phyloP scores from a whole-genome alignment of 2,329 filamentous ascomycete species.

The Xylariaceae sp. region DNA sequence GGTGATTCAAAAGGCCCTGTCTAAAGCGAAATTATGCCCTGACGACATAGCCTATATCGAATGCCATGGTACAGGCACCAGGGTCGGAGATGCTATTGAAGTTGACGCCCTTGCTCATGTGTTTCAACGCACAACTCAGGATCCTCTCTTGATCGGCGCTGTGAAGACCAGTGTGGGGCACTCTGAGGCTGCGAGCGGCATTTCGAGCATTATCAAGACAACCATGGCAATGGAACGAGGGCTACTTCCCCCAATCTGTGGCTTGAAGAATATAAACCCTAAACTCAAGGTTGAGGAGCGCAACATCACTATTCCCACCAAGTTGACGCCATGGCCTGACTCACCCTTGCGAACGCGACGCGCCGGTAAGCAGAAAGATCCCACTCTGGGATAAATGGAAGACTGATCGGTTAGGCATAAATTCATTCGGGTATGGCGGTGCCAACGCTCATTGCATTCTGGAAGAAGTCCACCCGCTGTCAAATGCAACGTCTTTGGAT shows the following conservation, averaged over 20 bases:
- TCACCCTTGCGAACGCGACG: background rate
- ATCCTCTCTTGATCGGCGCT: constrained; percentile 22
- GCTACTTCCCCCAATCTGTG: constrained; percentile 27
- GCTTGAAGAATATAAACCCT: constrained; percentile 25
- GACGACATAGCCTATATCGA: constrained; percentile 21
- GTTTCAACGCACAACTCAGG: constrained; percentile 12
- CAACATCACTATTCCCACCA: constrained; percentile 21
- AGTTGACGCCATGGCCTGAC: background rate
- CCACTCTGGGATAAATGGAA: background rate
- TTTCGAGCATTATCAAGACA: constrained; percentile 24
- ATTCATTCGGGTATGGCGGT: constrained; percentile 30
- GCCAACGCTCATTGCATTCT: constrained; percentile 6
- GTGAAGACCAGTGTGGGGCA: constrained; percentile 10
- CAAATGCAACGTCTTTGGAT: background rate
- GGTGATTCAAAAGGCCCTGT: constrained; percentile 24
- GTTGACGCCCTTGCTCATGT: constrained; percentile 31
- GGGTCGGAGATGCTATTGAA: constrained; percentile 39
- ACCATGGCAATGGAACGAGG: constrained; percentile 25
- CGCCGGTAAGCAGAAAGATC: background rate
- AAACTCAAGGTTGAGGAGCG: constrained; percentile 20
- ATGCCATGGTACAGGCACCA: constrained; percentile 22
- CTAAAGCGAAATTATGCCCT: constrained; percentile 13
- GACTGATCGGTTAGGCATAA: background rate
- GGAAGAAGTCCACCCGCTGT: background rate
- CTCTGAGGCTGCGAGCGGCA: constrained; percentile 25